These are phyloP conservation scores for Lobosporangium transversale DNA, from an alignment of 192 early-diverging fungal species.

Conservation along the genomic window DNA sequence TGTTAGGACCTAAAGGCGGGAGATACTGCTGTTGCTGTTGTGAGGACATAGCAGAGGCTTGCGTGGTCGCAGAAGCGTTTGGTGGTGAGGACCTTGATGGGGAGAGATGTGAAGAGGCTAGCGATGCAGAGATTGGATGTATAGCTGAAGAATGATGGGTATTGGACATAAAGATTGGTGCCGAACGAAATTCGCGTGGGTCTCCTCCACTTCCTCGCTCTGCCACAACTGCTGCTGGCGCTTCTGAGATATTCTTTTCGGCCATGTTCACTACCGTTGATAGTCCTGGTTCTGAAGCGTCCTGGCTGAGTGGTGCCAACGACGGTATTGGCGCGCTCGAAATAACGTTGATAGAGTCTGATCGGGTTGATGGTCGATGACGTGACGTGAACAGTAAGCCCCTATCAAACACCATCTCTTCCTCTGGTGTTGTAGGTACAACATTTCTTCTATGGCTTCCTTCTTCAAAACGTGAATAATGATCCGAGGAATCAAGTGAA, in stretches of 20 bases:
- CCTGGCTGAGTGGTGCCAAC: neutral
- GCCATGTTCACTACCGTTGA: neutral
- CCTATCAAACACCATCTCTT: constrained; percentile 30
- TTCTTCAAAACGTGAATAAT: neutral
- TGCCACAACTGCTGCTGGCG: too few species aligned
- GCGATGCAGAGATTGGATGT: neutral
- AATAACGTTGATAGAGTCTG: neutral
- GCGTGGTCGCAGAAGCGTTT: neutral
- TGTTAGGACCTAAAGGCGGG: neutral
- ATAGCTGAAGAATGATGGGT: constrained; percentile 18
- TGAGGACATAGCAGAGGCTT: neutral
- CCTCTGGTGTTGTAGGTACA: constrained; percentile 16
- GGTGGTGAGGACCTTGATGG: constrained; percentile 19
- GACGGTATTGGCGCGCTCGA: constrained; percentile 10
- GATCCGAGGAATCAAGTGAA: constrained; percentile 8
- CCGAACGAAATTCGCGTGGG: constrained; percentile 14
- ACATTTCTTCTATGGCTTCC: neutral
- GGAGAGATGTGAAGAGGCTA: neutral
- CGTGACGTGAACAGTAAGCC: constrained; percentile 11
- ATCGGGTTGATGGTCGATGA: constrained; percentile 5
- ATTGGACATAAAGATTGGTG: constrained; percentile 18
- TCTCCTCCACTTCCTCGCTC: neutral
- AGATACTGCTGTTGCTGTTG: neutral
- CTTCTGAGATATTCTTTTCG: too few species aligned
- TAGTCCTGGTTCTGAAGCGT: neutral